A percentile compares a stretch with the other conserved stretches of the same genome.
phyloP scores from a whole-genome alignment of 2,329 filamentous ascomycete species.

The Ophiostoma ips region DNA sequence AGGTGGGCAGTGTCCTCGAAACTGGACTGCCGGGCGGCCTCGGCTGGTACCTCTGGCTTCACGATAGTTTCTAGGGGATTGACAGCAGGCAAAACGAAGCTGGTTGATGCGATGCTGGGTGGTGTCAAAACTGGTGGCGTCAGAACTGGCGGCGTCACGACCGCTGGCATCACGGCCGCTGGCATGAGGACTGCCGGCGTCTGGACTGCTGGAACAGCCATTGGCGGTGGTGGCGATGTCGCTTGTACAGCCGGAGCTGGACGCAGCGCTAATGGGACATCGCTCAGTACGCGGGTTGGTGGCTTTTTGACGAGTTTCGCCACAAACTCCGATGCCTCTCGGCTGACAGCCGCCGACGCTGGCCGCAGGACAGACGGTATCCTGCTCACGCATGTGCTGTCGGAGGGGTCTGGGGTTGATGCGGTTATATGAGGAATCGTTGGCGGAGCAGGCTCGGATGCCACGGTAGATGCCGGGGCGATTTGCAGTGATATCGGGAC shows the following conservation, averaged over 20 bases:
- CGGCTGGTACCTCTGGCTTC: too few species aligned
- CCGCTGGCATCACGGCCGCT: too few species aligned
- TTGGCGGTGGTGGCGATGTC: background rate
- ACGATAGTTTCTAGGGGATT: background rate
- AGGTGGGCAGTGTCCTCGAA: background rate
- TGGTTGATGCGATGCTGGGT: background rate
- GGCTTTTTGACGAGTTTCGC: background rate
- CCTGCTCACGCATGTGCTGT: background rate
- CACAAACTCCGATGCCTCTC: background rate
- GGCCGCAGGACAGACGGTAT: background rate
- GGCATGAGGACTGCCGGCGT: background rate
- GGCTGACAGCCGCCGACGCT: background rate
- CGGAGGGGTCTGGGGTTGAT: background rate
- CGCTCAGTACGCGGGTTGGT: background rate
- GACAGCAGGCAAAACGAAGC: background rate
- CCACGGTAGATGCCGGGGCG: too few species aligned
- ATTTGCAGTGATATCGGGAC: background rate
- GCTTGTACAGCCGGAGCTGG: background rate
- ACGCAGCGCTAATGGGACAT: constrained; percentile 3
- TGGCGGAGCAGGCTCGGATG: background rate
- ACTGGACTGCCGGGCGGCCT: too few species aligned
- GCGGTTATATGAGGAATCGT: background rate
- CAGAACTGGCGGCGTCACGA: background rate
- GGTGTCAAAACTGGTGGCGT: background rate
- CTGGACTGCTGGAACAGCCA: background rate